A percentile compares a stretch with the other conserved stretches of the same genome.
Conservation (phyloP, 75 land plant species). For the Ceratopteris richardii region DNA sequence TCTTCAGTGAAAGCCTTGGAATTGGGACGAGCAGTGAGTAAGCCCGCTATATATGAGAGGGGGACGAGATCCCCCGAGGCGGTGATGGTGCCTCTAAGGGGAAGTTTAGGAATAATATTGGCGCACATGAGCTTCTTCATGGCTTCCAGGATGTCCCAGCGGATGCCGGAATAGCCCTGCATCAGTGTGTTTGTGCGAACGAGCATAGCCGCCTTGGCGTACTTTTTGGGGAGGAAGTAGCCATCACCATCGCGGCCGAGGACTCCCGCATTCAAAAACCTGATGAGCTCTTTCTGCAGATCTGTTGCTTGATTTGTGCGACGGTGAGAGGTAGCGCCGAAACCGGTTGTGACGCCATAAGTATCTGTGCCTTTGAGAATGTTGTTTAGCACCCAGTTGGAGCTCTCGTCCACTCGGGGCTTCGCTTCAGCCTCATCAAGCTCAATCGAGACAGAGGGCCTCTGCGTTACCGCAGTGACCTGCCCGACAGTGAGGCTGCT, state of each 20-base stretch:
- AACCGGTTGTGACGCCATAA: conserved; percentile 19
- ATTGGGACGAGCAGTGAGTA: conserved; percentile 63
- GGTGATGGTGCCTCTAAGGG: conserved; percentile 75
- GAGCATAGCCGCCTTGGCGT: conserved; percentile 56
- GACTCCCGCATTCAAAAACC: conserved; percentile 22
- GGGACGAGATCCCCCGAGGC: conserved; percentile 82
- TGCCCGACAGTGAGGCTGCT: no score
- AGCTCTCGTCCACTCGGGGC: conserved; percentile 23
- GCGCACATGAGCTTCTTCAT: conserved; percentile 47
- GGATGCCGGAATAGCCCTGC: conserved; percentile 83
- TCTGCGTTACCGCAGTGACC: no score
- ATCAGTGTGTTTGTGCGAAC: conserved; percentile 74
- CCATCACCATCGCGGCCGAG: conserved; percentile 2
- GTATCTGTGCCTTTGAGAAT: conserved; percentile 21
- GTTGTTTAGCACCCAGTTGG: conserved; percentile 22
- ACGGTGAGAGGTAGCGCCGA: conserved; percentile 24
- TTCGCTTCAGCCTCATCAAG: conserved; percentile 22
- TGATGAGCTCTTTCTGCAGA: conserved; percentile 26
- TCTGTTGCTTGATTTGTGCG: conserved; percentile 16
- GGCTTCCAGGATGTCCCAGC: conserved; percentile 67
- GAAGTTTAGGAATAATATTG: conserved; percentile 60
- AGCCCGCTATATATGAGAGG: conserved; percentile 73
- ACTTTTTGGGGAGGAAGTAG: conserved; percentile 27
- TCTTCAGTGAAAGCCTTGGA: conserved; percentile 31
- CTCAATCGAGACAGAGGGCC: no score